Conservation (phyloP, 192 early-diverging fungal genomes). For the Chytriomyces sp. region DNA sequence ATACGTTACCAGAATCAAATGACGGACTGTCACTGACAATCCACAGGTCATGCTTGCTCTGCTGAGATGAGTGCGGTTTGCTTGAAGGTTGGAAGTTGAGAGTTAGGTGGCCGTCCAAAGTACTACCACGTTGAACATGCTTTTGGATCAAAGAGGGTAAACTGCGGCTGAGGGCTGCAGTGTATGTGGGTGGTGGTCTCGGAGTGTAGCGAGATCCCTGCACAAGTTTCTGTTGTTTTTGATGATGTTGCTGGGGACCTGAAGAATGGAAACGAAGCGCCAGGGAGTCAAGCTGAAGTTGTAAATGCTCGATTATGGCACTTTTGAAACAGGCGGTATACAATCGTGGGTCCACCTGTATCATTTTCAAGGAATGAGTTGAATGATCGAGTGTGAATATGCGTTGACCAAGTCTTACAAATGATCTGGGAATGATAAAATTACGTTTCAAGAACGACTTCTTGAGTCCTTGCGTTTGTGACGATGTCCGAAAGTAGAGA, state of each 20-base stretch:
- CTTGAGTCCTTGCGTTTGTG: constrained; percentile 5
- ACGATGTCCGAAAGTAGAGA: not conserved
- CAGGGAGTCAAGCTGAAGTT: constrained; percentile 30
- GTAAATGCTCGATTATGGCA: constrained; percentile 31
- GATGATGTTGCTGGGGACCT: too few relatives aligned
- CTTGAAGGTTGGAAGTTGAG: too few relatives aligned
- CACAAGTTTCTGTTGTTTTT: too few relatives aligned
- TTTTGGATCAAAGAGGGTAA: too few relatives aligned
- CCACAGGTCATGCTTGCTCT: constrained; percentile 35
- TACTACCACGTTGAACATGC: too few relatives aligned
- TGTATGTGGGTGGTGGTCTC: not conserved
- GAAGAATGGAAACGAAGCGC: constrained; percentile 6
- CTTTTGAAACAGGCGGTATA: constrained; percentile 10
- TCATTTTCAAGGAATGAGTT: too few relatives aligned
- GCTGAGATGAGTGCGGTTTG: not conserved
- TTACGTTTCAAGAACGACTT: constrained; percentile 6
- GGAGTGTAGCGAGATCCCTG: too few relatives aligned
- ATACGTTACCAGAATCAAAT: constrained; percentile 12
- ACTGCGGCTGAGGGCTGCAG: not conserved
- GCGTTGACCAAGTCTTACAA: constrained; percentile 1
- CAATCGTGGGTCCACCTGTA: not conserved
- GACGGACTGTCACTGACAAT: constrained; percentile 6
- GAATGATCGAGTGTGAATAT: too few relatives aligned
- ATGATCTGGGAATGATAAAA: constrained; percentile 11
- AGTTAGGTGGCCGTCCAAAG: too few relatives aligned